A percentile compares a stretch with the other conserved stretches of the same genome.
phyloP scores from a whole-genome alignment of 345 rosid genomes.

The Excoecaria agallocha region DNA sequence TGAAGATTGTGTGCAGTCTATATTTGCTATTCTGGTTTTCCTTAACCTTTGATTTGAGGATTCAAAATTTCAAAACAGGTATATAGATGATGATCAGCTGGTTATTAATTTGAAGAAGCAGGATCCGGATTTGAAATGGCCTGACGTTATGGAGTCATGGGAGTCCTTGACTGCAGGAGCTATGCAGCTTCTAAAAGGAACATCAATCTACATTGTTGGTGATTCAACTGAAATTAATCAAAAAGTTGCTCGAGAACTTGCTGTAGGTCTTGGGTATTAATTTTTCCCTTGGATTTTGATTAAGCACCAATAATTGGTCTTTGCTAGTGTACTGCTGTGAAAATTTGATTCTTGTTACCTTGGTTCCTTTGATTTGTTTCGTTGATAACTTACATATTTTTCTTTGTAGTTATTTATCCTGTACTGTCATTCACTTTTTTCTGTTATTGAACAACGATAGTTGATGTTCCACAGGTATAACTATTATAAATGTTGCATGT shows the following conservation, averaged over 20 bases:
- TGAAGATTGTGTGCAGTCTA: neutral
- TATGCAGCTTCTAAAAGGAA: constrained; percentile 76
- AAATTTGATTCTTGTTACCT: neutral
- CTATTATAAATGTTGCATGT: neutral
- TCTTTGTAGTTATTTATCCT: neutral
- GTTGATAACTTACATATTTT: neutral
- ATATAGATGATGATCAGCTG: constrained; percentile 71
- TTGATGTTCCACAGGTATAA: neutral
- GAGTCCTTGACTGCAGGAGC: constrained; percentile 76
- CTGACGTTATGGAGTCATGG: constrained; percentile 86
- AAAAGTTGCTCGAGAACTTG: constrained; percentile 73
- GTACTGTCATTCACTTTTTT: neutral
- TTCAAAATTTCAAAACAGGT: constrained; percentile 43
- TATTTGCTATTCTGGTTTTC: neutral
- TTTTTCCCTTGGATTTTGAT: neutral
- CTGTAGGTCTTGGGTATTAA: constrained; percentile 75
- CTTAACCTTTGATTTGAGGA: neutral
- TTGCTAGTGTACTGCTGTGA: neutral
- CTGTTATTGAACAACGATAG: neutral
- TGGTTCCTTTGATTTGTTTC: neutral
- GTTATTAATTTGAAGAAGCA: constrained; percentile 85
- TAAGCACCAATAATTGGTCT: neutral
- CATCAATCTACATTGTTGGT: constrained; percentile 72
- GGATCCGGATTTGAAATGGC: constrained; percentile 82
- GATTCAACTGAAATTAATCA: constrained; percentile 73